Evolutionary conservation across 179 eudicot species (phyloP), one percentile per base, ranked within the genome.

Genomic region (Carnegiea gigantea): DNA sequence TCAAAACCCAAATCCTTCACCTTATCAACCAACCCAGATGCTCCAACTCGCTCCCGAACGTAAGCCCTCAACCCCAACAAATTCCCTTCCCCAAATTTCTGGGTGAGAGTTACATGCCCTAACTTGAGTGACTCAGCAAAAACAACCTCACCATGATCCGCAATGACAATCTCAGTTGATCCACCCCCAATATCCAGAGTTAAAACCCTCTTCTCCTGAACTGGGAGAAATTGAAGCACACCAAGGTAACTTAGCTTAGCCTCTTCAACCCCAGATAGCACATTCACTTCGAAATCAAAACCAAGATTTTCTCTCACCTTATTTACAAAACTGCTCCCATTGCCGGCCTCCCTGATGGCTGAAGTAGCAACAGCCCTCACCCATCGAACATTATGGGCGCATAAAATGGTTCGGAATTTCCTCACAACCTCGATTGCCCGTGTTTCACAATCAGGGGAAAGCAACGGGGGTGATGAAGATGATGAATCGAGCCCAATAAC

Each of bases 151-250:
- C 93, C 95, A 24, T 70, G 12, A 64, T 38, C 49, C 54, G 90
- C 95, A 15, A 93, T 59, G 5, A 88, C 88, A 74, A 93, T 89
- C 73, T 93, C 97, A 65, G 92, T 90, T 1, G 97, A 93, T 13
- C 95, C 97, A 59, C 95, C 97, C 13, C 95, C 97, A 53, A 92
- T 92, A 80, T 93, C 98, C 24, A 92, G 53, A 14, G 70, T 75
- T 1, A 93, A 86, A 13, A 88, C 88, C 48, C 64, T 90, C 21
- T 79, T 79, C 72, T 74, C 38, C 67, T 44, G 84, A 80, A 90
- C 79, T 0, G 90, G 87, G 57, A 54, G 82, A 76, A 90, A 92
- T 53, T 92, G 93, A 14, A 88, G 83, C 23, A 91, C 89, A 1
- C 95, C 94, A 3, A 84, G 59, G 71, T 93, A 93, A 18, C 80